Evolutionary conservation across 73 alveolate genomes (phyloP).

Genomic region (Breviolum minutum): DNA sequence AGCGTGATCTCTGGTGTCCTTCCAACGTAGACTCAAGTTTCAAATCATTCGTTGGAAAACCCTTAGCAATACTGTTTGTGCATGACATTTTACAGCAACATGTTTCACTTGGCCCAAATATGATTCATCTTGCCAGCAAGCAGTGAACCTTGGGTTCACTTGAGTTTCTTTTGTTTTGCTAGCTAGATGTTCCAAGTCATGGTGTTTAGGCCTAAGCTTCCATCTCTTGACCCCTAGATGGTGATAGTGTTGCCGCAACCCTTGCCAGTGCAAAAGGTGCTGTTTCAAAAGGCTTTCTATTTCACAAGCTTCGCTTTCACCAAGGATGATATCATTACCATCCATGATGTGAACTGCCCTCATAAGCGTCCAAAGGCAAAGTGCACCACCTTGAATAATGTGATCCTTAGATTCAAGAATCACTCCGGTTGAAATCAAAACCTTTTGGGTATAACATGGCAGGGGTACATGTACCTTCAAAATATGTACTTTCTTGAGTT

Average conservation of each 20-base stretch:
- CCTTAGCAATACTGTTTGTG: not conserved
- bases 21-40: not conserved
- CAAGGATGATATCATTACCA: not conserved
- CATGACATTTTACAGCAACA: not conserved
- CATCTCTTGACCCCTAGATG: not conserved
- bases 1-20: not conserved
- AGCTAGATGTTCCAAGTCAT: not conserved
- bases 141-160: not conserved
- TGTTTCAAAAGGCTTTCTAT: not conserved
- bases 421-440: not conserved
- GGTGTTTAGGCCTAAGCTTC: slow-evolving; percentile 29
- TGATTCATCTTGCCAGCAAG: slow-evolving; percentile 6
- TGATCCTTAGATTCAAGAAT: not conserved
- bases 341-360: not conserved
- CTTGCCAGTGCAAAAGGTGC: slow-evolving; percentile 29
- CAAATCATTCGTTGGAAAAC: not conserved
- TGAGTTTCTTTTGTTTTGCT: not conserved
- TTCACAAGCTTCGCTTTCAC: not conserved
- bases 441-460: not conserved
- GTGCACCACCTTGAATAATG: not conserved
- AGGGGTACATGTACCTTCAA: not conserved
- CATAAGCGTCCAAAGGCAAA: not conserved
- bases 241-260: not conserved
- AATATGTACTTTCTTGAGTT: not conserved
- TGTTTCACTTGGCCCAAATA: not conserved